Base-by-base conservation (phyloP, 345 rosid species). In the Heritiera littoralis region DNA sequence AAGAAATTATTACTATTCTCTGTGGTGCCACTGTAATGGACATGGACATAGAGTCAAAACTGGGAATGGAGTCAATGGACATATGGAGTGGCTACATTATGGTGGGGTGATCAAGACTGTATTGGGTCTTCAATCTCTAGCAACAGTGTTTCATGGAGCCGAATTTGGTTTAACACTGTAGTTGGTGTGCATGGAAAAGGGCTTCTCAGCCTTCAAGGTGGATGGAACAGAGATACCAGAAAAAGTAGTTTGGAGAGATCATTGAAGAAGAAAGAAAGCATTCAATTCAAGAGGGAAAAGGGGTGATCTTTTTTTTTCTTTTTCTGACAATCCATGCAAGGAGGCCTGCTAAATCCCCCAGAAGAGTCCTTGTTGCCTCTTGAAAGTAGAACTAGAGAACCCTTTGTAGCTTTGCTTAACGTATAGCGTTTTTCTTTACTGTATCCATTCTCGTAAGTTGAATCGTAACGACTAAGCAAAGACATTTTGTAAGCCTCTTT, bases 271-370 rank as follows among this genome's bases (percentile, higher is more conserved):
- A 90, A 80, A 90, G 92, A 23, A 23, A 23, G 28, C 83, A 90
- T 90, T 43, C 88, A 89, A 40, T 89, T 90, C 84, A 85, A 89
- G 80, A 87, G 92, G 94, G 83, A 87, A 79, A 86, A 83, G 0
- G 81, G 92, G 94, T 1, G 91, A 90, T 63, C 88, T 90, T 20
- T 23, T 23, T 23, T 23, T 23, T 23, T 23, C 88, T 88, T 69
- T 86, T 90, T 71, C 87, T 8, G 94, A 90, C 73, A 90, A 87
- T 89, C 81, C 92, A 89, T 80, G 94, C 91, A 48, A 83, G 94
- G 54, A 83, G 94, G 83, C 91, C 91, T 75, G 85, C 90, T 70
- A 35, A 83, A 66, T 82, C 94, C 41, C 92, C 92, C 0, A 86
- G 94, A 67, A 85, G 76, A 81, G 92, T 90, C 35, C 81, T 87